Evolutionary conservation across 164 flowering plant genomes (phyloP).

Genomic region (Dillenia turbinata): DNA sequence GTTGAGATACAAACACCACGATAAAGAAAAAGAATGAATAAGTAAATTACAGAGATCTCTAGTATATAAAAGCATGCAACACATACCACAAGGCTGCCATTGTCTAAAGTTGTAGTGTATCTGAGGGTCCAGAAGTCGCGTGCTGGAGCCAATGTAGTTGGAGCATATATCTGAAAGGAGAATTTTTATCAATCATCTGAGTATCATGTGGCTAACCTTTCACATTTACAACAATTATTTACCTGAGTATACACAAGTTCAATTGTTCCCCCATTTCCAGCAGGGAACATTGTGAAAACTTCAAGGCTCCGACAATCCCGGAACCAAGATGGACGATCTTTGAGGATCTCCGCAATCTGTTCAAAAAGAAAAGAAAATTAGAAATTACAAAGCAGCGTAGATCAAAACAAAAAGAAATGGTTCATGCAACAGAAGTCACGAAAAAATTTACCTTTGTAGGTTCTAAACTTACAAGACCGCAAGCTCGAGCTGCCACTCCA

Average conservation of each 20-base stretch:
- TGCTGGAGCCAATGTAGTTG: constrained; percentile 89
- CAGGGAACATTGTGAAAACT: constrained; percentile 74
- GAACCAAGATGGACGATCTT: constrained; percentile 97
- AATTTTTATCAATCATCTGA: not conserved
- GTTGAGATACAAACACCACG: no score
- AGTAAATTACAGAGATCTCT: no score
- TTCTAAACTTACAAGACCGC: constrained; percentile 78
- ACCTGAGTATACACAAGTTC: constrained; percentile 93
- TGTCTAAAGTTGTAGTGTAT: constrained; percentile 78
- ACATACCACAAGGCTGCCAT: constrained; percentile 92
- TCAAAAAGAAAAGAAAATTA: constrained; percentile 3
- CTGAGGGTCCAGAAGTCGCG: constrained; percentile 95
- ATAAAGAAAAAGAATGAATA: no score
- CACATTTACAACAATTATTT: not conserved
- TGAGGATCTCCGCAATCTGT: constrained; percentile 93
- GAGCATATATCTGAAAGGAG: constrained; percentile 72
- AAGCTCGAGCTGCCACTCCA: constrained; percentile 91
- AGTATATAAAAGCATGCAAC: not conserved
- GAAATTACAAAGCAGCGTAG: not conserved
- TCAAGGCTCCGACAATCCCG: constrained; percentile 95
- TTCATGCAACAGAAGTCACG: not conserved
- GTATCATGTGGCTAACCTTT: not conserved
- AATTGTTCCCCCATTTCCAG: constrained; percentile 90
- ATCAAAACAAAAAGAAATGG: not conserved
- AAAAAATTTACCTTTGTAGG: constrained; percentile 53